Percentiles rank a stretch among this genome's conserved stretches.
These are phyloP conservation scores for Pseudomonodictys pantanalensis DNA, from an alignment of 495 filamentous ascomycete genomes.

Conservation along the genomic window DNA sequence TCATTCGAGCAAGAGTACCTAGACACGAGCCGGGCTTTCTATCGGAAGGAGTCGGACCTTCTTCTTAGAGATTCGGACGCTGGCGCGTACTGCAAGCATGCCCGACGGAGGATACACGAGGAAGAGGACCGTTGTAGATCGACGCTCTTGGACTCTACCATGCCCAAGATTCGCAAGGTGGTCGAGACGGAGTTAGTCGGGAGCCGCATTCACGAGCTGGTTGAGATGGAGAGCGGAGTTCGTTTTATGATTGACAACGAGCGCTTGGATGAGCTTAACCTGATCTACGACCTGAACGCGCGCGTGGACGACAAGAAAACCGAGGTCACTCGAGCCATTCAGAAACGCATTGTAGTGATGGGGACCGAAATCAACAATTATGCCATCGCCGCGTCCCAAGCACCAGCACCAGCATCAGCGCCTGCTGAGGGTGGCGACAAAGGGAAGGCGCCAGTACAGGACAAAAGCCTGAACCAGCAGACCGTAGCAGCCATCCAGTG, in stretches of 20 bases:
- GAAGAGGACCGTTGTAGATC: conserved; percentile 78
- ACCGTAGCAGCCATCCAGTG: conserved; percentile 87
- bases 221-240: conserved; percentile 82
- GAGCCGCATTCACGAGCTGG: conserved; percentile 73
- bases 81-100: conserved; percentile 76
- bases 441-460: conserved; percentile 34
- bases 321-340: conserved; percentile 65
- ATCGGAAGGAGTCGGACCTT: conserved; percentile 66
- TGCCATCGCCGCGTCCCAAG: conserved; percentile 46
- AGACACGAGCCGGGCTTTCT: conserved; percentile 66
- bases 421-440: conserved; percentile 29
- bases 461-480: conserved; percentile 54
- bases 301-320: conserved; percentile 74
- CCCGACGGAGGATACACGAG: conserved; percentile 68
- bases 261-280: conserved; percentile 66
- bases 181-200: conserved; percentile 78
- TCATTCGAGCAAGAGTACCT: conserved; percentile 81
- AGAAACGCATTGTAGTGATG: conserved; percentile 71
- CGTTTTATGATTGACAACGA: conserved; percentile 91
- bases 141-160: conserved; percentile 67
- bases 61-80: conserved; percentile 77
- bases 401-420: conserved; percentile 16
- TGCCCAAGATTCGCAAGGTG: conserved; percentile 69
- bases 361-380: conserved; percentile 77
- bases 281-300: conserved; percentile 73